Percentiles rank a stretch among this genome's conserved stretches.
Evolutionary conservation across 2,329 filamentous ascomycete species (phyloP).

Genomic region (Pseudogymnoascus sp.): DNA sequence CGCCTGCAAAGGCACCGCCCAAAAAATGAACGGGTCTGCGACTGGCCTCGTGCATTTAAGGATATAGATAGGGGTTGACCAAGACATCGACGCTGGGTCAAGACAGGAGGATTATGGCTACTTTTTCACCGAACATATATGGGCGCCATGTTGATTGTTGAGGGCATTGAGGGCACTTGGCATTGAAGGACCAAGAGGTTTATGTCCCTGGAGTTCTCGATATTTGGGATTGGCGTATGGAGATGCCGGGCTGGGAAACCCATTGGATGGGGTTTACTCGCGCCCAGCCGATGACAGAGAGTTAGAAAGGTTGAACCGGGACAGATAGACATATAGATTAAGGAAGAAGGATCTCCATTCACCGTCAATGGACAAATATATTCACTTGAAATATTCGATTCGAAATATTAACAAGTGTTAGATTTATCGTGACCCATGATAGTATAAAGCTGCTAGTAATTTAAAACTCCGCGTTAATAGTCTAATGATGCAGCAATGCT

Average conservation of each 20-base stretch:
- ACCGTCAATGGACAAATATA: background rate
- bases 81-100: background rate
- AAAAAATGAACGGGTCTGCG: background rate
- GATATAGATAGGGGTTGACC: background rate
- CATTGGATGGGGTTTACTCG: background rate
- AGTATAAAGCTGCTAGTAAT: background rate
- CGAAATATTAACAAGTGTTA: background rate
- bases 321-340: background rate
- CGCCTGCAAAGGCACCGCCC: background rate
- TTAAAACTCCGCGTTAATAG: background rate
- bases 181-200: background rate
- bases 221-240: background rate
- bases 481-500: background rate
- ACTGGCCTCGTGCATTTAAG: background rate
- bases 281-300: background rate
- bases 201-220: background rate
- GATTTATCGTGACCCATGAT: background rate
- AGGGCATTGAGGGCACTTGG: background rate
- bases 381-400: background rate
- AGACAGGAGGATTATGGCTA: background rate
- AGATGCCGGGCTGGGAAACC: background rate
- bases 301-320: background rate
- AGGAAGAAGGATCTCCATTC: background rate
- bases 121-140: slow-evolving; percentile 2
- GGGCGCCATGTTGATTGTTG: background rate